Evolutionary conservation across 2,329 filamentous ascomycete species (phyloP), one percentile per base, ranked within the genome.

Genomic region (Fusarium papillatum): DNA sequence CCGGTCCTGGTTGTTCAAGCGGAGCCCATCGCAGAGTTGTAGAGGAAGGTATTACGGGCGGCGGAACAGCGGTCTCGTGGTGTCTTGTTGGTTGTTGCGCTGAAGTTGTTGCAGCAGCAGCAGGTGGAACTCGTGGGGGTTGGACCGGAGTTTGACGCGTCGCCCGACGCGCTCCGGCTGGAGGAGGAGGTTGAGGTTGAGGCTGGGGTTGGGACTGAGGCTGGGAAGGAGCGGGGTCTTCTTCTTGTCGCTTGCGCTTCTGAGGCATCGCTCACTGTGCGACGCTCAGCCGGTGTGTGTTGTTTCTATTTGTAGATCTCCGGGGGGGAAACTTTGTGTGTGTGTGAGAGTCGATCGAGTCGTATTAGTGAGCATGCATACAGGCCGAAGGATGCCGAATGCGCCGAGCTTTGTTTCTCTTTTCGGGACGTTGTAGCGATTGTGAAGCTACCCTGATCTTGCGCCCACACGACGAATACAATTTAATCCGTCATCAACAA

Each of bases 81-180:
- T 53, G 48, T 53, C 78, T 74, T 36, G 68, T 65, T 29, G 72
- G 70, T 50, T 26, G 46, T 50, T 50, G 46, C 24, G 46, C 46
- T 43, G 75, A 26, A 62, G 9, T 64, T 46, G 48, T 39, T 69
- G 64, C 13, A 9, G 64, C 22, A 16, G 43, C 22, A 9, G 43
- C 38, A 43, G 64, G 70, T 70, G 76, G 74, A 53, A 53, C 26
- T 53, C 48, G 48, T 60, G 81, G 81, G 57, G 81, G 81, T 67
- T 78, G 75, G 60, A 83, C 80, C 29, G 81, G 80, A 73, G 83
- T 85, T 71, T 85, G 84, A 82, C 84, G 84, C 84, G 84, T 84
- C 72, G 82, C 80, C 71, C 84, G 82, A 79, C 84, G 84, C 82
- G 83, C 81, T 43, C 72, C 64, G 59, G 76, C 69, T 67, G 79